A percentile compares a stretch with the other conserved stretches of the same genome.
Evolutionary conservation across 179 eudicot genomes (phyloP).

Genomic region (Spergularia azorica): DNA sequence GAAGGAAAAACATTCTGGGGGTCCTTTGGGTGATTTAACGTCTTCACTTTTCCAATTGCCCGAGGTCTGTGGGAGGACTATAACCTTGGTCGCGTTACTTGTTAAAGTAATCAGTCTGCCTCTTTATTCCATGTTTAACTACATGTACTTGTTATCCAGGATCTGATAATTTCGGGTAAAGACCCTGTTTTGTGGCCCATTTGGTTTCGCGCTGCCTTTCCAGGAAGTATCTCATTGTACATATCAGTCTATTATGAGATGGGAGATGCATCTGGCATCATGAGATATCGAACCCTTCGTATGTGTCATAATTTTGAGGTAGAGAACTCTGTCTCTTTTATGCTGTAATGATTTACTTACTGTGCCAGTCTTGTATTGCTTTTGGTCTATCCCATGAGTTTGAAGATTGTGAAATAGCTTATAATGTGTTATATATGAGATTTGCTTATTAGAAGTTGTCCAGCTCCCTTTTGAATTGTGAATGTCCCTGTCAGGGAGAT

Average conservation of each 20-base stretch:
- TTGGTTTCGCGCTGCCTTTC: slow-evolving; percentile 89
- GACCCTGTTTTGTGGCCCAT: slow-evolving; percentile 79
- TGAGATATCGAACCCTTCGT: slow-evolving; percentile 85
- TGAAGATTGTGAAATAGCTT: neutral
- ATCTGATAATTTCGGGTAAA: slow-evolving; percentile 49
- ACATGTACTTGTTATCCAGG: slow-evolving; percentile 40
- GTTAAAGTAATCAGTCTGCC: neutral
- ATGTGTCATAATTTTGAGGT: slow-evolving; percentile 84
- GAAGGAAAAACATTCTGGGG: slow-evolving; percentile 26
- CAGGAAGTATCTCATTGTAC: slow-evolving; percentile 65
- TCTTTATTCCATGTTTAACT: slow-evolving; percentile 1
- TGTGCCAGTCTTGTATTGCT: neutral
- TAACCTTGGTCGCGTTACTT: neutral
- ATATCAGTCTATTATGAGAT: slow-evolving; percentile 78
- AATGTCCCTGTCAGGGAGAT: no score
- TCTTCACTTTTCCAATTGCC: slow-evolving; percentile 61
- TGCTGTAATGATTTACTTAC: slow-evolving; percentile 10
- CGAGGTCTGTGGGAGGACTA: slow-evolving; percentile 52
- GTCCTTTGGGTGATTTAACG: slow-evolving; percentile 17
- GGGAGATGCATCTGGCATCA: slow-evolving; percentile 57
- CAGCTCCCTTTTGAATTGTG: neutral
- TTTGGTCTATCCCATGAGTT: slow-evolving; percentile 1
- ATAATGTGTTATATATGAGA: neutral
- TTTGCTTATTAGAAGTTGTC: neutral
- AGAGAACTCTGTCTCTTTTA: slow-evolving; percentile 17